These are phyloP conservation scores for Aristolochia fimbriata DNA, from an alignment of 164 flowering plant genomes.

Conservation along the genomic window DNA sequence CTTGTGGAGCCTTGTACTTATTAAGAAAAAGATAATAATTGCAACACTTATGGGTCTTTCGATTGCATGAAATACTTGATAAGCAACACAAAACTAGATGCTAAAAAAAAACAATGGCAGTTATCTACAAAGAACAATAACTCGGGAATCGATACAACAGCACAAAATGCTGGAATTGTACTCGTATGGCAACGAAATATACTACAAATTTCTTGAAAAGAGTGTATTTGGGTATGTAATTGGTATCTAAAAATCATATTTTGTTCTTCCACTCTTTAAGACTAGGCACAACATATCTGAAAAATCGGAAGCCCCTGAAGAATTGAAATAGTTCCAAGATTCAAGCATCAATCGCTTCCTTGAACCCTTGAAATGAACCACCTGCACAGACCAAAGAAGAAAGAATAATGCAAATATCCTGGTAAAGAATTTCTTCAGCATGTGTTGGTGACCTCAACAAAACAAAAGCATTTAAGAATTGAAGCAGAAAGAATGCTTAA, in stretches of 20 bases:
- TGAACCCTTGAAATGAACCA: constrained; percentile 96
- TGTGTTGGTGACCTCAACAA: not conserved
- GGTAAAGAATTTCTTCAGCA: not conserved
- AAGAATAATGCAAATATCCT: not conserved
- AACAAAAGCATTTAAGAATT: not conserved
- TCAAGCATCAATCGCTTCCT: constrained; percentile 97
- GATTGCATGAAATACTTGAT: too few species aligned
- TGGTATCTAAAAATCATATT: constrained; percentile 58
- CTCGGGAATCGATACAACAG: too few species aligned
- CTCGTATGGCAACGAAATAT: too few species aligned
- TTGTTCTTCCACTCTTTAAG: constrained; percentile 75
- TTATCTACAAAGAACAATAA: too few species aligned
- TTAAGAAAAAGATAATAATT: too few species aligned
- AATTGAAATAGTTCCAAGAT: constrained; percentile 74
- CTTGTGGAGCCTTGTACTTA: too few species aligned
- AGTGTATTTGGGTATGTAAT: not conserved
- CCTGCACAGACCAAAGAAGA: constrained; percentile 30
- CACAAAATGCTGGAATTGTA: too few species aligned
- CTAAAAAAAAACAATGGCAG: too few species aligned
- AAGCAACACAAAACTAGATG: too few species aligned
- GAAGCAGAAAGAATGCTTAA: too few species aligned
- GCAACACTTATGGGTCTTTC: too few species aligned
- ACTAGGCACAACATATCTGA: constrained; percentile 82
- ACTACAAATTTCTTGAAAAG: too few species aligned
- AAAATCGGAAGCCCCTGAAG: constrained; percentile 32